phyloP scores from a whole-genome alignment of 805 yeast genomes.

The Kockiozyma suomiensis region DNA sequence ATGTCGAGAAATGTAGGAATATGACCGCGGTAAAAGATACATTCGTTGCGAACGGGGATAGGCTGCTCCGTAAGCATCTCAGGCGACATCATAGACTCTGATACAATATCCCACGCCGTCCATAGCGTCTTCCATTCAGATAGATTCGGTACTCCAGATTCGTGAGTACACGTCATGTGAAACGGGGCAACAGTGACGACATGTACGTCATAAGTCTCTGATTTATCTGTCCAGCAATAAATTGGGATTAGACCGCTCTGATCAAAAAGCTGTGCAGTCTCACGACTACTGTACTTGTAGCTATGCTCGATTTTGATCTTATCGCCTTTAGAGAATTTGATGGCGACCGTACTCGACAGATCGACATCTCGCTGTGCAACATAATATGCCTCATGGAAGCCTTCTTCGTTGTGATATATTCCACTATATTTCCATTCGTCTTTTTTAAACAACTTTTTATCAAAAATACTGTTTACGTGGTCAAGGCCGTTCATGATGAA shows the following conservation, averaged over 20 bases:
- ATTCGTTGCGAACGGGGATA: conserved; percentile 33
- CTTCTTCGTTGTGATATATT: conserved; percentile 26
- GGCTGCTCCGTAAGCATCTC: conserved; percentile 32
- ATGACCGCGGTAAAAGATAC: conserved; percentile 36
- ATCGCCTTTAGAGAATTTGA: conserved; percentile 17
- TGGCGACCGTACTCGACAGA: neutral
- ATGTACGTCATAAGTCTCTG: conserved; percentile 24
- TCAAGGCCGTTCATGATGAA: conserved; percentile 34
- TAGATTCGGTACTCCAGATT: conserved; percentile 20
- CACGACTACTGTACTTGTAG: conserved; percentile 29
- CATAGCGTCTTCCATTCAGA: conserved; percentile 32
- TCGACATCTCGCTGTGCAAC: conserved; percentile 22
- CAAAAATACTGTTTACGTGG: conserved; percentile 26
- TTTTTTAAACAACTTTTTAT: conserved; percentile 12
- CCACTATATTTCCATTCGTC: conserved; percentile 32
- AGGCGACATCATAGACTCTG: conserved; percentile 24
- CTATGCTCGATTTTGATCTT: conserved; percentile 30
- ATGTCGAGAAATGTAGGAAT: conserved; percentile 35
- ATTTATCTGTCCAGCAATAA: conserved; percentile 21
- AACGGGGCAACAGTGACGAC: conserved; percentile 20
- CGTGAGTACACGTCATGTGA: neutral
- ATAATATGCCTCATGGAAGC: conserved; percentile 34
- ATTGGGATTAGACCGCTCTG: conserved; percentile 14
- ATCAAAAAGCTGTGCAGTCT: conserved; percentile 20
- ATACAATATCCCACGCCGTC: conserved; percentile 32